Evolutionary conservation across 352 stramenopile species (phyloP).

Genomic region (Pythium volutum): DNA sequence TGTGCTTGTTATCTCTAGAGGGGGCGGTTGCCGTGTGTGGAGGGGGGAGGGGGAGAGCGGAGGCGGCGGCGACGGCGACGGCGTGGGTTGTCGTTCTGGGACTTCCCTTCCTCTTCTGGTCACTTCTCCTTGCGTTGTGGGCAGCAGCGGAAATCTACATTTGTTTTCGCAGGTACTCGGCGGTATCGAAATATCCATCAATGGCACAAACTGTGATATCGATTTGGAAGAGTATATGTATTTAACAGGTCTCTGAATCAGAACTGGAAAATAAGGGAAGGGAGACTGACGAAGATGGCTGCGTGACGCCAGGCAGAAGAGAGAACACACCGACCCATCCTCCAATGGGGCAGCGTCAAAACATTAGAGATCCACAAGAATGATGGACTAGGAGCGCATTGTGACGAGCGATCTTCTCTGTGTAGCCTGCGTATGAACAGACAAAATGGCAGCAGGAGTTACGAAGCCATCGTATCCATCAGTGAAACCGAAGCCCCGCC

Average conservation of each 20-base stretch:
- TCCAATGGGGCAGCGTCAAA: too few species aligned
- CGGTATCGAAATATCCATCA: neutral
- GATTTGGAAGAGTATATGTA: neutral
- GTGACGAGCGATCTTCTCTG: too few species aligned
- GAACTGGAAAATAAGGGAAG: neutral
- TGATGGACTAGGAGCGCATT: too few species aligned
- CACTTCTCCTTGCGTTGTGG: neutral
- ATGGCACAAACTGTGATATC: neutral
- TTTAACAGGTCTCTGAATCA: neutral
- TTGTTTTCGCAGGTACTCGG: neutral
- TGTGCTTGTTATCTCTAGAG: neutral
- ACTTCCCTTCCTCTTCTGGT: slow-evolving; percentile 2
- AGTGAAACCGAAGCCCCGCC: too few species aligned
- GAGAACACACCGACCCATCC: neutral
- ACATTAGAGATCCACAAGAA: too few species aligned
- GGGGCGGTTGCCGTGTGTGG: neutral
- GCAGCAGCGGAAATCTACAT: neutral
- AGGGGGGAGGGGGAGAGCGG: neutral
- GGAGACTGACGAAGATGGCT: slow-evolving; percentile 3
- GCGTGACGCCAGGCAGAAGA: neutral
- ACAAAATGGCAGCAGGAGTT: too few species aligned
- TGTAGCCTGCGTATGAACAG: too few species aligned
- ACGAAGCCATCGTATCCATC: too few species aligned
- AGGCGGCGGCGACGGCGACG: neutral
- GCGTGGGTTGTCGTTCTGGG: too few species aligned